A percentile compares a stretch with the other conserved stretches of the same genome.
These are phyloP conservation scores for Puccinia novopanici DNA, from an alignment of 1,284 basidiomycete species.

Conservation along the genomic window DNA sequence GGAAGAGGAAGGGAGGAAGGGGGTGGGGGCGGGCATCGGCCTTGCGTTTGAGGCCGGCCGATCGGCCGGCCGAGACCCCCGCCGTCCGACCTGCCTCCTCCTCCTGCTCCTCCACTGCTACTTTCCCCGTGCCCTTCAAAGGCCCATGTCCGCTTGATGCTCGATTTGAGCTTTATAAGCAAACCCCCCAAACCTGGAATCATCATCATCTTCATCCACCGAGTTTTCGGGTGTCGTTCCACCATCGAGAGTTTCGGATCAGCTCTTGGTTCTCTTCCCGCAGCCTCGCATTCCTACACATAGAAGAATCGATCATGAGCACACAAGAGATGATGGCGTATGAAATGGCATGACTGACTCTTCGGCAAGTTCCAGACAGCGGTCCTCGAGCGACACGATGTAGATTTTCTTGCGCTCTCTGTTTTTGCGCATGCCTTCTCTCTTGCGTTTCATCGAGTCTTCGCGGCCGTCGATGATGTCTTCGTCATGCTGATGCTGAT, in stretches of 20 bases:
- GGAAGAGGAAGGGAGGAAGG: no score
- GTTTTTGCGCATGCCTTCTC: slow-evolving; percentile 25
- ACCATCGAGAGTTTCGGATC: neutral
- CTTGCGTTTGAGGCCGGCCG: no score
- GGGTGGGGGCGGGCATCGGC: no score
- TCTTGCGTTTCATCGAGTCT: slow-evolving; percentile 34
- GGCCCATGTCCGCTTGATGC: neutral
- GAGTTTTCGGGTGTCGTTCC: neutral
- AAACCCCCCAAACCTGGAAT: neutral
- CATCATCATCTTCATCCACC: no score
- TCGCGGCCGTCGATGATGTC: neutral
- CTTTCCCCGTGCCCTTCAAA: neutral
- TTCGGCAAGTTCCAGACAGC: slow-evolving; percentile 31
- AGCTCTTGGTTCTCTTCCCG: slow-evolving; percentile 43
- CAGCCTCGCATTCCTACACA: slow-evolving; percentile 33
- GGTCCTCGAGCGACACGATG: slow-evolving; percentile 43
- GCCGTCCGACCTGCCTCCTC: no score
- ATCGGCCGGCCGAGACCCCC: no score
- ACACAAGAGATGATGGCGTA: no score
- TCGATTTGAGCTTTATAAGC: slow-evolving; percentile 23
- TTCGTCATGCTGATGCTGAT: neutral
- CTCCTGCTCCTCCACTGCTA: neutral
- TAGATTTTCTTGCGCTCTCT: slow-evolving; percentile 38
- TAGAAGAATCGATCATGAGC: neutral
- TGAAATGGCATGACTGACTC: slow-evolving; percentile 18